A percentile compares a stretch with the other conserved stretches of the same genome.
phyloP scores from a whole-genome alignment of 768 basidiomycete genomes.

The Harrya chromipes region DNA sequence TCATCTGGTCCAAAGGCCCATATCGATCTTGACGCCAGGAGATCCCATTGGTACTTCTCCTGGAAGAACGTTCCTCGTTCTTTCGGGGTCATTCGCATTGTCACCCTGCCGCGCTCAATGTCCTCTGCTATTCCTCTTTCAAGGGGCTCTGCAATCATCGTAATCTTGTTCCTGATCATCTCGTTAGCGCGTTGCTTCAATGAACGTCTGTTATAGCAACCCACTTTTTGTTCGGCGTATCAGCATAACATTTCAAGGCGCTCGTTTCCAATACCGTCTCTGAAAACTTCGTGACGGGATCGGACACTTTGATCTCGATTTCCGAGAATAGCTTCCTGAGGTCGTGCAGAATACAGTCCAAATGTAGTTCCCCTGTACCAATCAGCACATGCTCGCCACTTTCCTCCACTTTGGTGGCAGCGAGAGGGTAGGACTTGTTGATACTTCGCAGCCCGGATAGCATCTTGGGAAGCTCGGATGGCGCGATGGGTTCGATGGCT shows the following conservation, averaged over 20 bases:
- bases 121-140: conserved; percentile 96
- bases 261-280: conserved; percentile 98
- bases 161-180: conserved; percentile 81
- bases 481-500: conserved; percentile 96
- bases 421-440: conserved; percentile 96
- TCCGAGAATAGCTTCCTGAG: conserved; percentile 89
- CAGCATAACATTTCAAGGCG: conserved; percentile 97
- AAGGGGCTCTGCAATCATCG: conserved; percentile 98
- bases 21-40: conserved; percentile 95
- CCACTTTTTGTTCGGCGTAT: conserved; percentile 98
- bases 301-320: conserved; percentile 99
- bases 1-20: conserved; percentile 99
- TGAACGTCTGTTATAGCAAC: conserved; percentile 26
- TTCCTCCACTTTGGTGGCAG: conserved; percentile 95
- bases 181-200: conserved; percentile 13
- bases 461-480: conserved; percentile 99
- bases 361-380: conserved; percentile 94
- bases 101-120: conserved; percentile 88
- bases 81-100: conserved; percentile 93
- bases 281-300: conserved; percentile 97
- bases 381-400: conserved; percentile 96
- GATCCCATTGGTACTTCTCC: conserved; percentile 97
- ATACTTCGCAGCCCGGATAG: conserved; percentile 92
- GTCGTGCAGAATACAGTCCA: conserved; percentile 98
- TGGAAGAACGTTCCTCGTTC: conserved; percentile 96